Conservation (phyloP, 768 basidiomycete species). For the Suillus americanus region DNA sequence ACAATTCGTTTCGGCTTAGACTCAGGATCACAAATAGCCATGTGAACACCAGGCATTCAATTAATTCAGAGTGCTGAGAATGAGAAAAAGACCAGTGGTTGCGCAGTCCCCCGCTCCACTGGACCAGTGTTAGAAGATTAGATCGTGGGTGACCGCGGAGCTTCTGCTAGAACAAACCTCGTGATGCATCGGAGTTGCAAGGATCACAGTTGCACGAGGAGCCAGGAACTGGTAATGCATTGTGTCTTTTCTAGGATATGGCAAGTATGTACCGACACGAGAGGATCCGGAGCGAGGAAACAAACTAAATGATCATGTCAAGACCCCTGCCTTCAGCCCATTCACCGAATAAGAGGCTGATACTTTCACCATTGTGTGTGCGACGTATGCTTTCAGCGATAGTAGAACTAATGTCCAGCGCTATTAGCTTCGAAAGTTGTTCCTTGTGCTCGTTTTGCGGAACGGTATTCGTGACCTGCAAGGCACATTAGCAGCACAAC, state of each 20-base stretch:
- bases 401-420: conserved; percentile 88
- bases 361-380: conserved; percentile 93
- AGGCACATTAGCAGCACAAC: conserved; percentile 1
- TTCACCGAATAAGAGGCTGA: conserved; percentile 84
- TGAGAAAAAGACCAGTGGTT: not conserved
- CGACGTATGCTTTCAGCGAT: conserved; percentile 95
- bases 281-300: conserved; percentile 1
- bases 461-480: conserved; percentile 91
- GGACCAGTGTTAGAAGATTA: not conserved
- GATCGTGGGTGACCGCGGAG: not conserved
- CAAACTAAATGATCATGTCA: conserved; percentile 26
- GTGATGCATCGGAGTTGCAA: not conserved
- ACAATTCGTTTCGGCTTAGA: not conserved
- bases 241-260: conserved; percentile 1
- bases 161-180: not conserved
- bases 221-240: not conserved
- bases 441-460: conserved; percentile 73
- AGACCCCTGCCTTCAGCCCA: conserved; percentile 54
- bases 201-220: not conserved
- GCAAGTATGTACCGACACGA: not conserved
- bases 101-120: not conserved
- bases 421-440: conserved; percentile 73
- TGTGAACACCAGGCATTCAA: not conserved
- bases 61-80: no score
- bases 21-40: not conserved